Evolutionary conservation across 2,329 filamentous ascomycete species (phyloP).

Genomic region (Aspergillus puulaauensis): DNA sequence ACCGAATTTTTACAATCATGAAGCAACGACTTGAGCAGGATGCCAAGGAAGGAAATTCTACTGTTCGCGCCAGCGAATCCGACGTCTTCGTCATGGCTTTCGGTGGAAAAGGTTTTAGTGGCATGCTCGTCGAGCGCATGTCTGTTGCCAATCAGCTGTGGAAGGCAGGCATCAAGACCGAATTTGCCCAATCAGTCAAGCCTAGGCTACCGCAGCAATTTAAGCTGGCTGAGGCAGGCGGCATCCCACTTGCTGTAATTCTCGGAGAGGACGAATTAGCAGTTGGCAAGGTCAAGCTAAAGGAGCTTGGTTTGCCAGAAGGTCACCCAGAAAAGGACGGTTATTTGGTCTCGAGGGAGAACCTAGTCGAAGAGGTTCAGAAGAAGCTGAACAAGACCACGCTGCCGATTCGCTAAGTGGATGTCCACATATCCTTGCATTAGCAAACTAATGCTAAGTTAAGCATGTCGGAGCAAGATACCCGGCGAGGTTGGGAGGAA

Average conservation of each 20-base stretch:
- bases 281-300: conserved; percentile 80
- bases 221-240: conserved; percentile 78
- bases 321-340: conserved; percentile 91
- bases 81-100: conserved; percentile 96
- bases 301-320: conserved; percentile 76
- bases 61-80: conserved; percentile 68
- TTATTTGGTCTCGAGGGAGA: conserved; percentile 56
- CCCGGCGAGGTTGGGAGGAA: neutral
- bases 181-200: conserved; percentile 87
- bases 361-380: conserved; percentile 7
- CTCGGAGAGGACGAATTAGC: conserved; percentile 87
- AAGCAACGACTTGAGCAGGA: conserved; percentile 71
- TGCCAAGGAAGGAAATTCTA: conserved; percentile 54
- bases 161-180: conserved; percentile 86
- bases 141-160: conserved; percentile 73
- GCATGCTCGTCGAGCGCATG: conserved; percentile 81
- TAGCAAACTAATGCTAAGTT: neutral
- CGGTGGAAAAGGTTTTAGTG: conserved; percentile 79
- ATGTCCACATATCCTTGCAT: neutral
- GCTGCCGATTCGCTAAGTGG: neutral
- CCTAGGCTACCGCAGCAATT: conserved; percentile 87
- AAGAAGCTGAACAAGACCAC: conserved; percentile 9
- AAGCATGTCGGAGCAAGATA: neutral
- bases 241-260: conserved; percentile 82
- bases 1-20: conserved; percentile 91